Evolutionary conservation across 257 asterid species (phyloP).

Genomic region (Solanum bulbocastanum): DNA sequence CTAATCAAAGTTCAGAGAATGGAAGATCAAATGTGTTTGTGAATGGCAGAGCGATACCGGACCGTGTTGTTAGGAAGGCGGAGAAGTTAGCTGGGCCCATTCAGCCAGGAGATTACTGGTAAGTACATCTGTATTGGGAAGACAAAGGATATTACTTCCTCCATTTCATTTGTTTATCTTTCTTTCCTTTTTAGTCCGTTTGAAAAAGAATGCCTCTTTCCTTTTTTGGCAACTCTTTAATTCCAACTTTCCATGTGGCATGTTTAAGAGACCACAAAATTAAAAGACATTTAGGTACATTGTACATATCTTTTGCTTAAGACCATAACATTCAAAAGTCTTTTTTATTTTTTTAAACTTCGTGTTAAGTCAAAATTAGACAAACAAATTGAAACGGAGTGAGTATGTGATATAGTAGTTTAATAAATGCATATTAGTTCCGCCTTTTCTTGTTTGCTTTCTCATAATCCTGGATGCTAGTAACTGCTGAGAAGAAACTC

Average conservation of each 20-base stretch:
- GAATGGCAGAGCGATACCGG: slow-evolving; percentile 62
- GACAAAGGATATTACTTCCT: background rate
- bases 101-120: slow-evolving; percentile 93
- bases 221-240: background rate
- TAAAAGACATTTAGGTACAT: background rate
- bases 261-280: background rate
- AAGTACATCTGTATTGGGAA: slow-evolving; percentile 10
- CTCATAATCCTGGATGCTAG: background rate
- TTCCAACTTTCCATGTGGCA: background rate
- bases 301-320: background rate
- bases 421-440: background rate
- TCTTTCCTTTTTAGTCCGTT: background rate
- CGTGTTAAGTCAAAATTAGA: background rate
- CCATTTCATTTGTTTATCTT: background rate
- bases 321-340: background rate
- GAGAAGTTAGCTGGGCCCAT: slow-evolving; percentile 83
- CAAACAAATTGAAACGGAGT: background rate
- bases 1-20: slow-evolving; percentile 37
- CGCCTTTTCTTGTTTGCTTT: background rate
- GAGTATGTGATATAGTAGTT: background rate
- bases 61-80: slow-evolving; percentile 73
- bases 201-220: background rate
- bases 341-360: too few species aligned
- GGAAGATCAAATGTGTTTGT: slow-evolving; percentile 47
- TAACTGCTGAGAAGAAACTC: background rate